Evolutionary conservation across 805 yeast species (phyloP), one percentile per base, ranked within the genome.

Genomic region (Vanderwaltozyma tropicalis): DNA sequence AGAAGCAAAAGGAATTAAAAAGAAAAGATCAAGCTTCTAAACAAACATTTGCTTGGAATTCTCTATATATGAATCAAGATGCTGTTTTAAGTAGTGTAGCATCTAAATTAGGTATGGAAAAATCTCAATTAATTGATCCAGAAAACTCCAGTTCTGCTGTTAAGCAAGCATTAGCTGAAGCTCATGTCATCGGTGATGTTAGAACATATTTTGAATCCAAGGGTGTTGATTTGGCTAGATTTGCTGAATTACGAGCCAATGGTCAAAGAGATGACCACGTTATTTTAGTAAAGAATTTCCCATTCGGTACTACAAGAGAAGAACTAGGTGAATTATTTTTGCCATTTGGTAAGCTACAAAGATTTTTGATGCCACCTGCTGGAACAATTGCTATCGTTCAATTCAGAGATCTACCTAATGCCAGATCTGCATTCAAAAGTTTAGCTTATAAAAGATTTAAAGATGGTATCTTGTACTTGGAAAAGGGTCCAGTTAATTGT

Each of bases 321-420:
- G 97, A 92, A 49, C 58, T 92, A 22, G 78, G 86, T 17, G 95
- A 85, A 43, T 55, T 89, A 51, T 92, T 92, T 52, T 61, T 80
- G 2, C 79, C 78, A 28, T 77, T 74, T 59, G 98, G 98, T 38
- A 80, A 80, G 45, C 52, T 92, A 20, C 77, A 76, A 45, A 71
- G 95, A 48, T 68, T 87, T 14, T 62, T 92, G 44, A 83, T 92
- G 86, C 98, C 98, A 13, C 95, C 96, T 5, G 82, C 94, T 5
- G 97, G 96, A 9, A 87, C 96, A 0, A 86, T 92, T 50, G 96
- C 97, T 11, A 82, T 92, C 53, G 78, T 92, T 9, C 96, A 89
- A 61, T 88, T 78, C 61, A 69, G 87, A 50, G 89, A 83, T 57
- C 63, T 78, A 2, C 80, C 94, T 12, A 68, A 81, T 32, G 97